Evolutionary conservation across 129 eudicot genomes (phyloP).

Genomic region (Oenanthe sinensis): DNA sequence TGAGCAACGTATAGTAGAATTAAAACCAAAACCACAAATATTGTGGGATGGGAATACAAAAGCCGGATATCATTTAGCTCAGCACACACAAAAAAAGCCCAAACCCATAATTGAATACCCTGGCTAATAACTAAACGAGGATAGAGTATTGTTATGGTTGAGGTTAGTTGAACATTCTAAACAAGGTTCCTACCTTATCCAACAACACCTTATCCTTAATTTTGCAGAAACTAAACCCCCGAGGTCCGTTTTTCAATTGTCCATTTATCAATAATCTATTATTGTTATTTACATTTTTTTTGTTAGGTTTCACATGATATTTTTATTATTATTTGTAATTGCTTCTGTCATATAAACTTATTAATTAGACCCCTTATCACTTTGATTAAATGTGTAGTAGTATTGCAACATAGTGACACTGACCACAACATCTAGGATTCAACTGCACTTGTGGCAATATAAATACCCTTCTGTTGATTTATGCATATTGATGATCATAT

Average conservation of each 20-base stretch:
- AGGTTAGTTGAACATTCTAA: constrained; percentile 9
- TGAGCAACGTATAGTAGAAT: too few relatives aligned
- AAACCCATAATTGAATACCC: not conserved
- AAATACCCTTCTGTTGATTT: too few relatives aligned
- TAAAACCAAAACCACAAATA: too few relatives aligned
- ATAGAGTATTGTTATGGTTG: constrained; percentile 10
- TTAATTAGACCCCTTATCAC: not conserved
- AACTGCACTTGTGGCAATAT: not conserved
- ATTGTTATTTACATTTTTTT: too few relatives aligned
- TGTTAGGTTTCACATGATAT: too few relatives aligned
- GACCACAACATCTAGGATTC: not conserved
- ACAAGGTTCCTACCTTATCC: constrained; percentile 6
- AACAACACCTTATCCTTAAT: constrained; percentile 17
- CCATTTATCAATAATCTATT: too few relatives aligned
- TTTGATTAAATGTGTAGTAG: too few relatives aligned
- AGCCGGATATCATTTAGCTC: too few relatives aligned
- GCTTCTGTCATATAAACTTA: not conserved
- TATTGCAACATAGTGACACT: not conserved
- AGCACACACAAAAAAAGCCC: not conserved
- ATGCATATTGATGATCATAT: too few relatives aligned
- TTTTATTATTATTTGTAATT: not conserved
- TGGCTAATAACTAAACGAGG: not conserved
- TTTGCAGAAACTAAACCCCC: not conserved
- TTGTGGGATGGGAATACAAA: too few relatives aligned
- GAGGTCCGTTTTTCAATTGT: not conserved